Evolutionary conservation across 108 stramenopile species (phyloP).

Genomic region (Cyclotella baltica): DNA sequence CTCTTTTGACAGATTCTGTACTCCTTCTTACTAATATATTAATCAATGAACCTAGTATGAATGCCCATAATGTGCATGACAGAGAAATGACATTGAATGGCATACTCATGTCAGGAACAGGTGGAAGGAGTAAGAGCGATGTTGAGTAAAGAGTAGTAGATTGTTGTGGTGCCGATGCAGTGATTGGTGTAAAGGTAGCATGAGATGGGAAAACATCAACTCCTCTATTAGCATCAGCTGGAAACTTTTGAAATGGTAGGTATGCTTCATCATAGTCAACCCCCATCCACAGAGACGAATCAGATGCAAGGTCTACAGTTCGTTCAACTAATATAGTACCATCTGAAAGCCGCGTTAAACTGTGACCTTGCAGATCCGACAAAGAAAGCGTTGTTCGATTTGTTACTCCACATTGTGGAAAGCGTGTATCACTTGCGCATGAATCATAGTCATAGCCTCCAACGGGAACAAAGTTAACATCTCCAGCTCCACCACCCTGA

Average conservation of each 20-base stretch:
- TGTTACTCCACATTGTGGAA: conserved; percentile 8
- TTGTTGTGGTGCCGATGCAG: not conserved
- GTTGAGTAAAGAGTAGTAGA: conserved; percentile 64
- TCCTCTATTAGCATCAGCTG: conserved; percentile 87
- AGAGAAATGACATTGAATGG: conserved; percentile 94
- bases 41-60: conserved; percentile 84
- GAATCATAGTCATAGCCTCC: conserved; percentile 4
- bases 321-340: conserved; percentile 41
- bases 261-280: conserved; percentile 77
- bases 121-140: conserved; percentile 72
- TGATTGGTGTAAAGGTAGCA: conserved; percentile 50
- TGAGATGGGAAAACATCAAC: conserved; percentile 70
- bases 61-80: conserved; percentile 87
- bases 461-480: conserved; percentile 32
- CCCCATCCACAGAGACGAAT: conserved; percentile 60
- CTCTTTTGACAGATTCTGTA: conserved; percentile 65
- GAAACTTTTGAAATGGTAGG: conserved; percentile 77
- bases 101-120: conserved; percentile 95
- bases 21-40: conserved; percentile 80
- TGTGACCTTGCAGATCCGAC: conserved; percentile 34
- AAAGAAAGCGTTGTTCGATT: conserved; percentile 13
- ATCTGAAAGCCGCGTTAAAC: conserved; percentile 37
- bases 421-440: not conserved
- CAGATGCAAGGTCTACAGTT: conserved; percentile 28
- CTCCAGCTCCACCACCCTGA: conserved; percentile 47